Conservation (phyloP, 2,329 filamentous ascomycete species). For the Pseudogymnoascus pannorum region DNA sequence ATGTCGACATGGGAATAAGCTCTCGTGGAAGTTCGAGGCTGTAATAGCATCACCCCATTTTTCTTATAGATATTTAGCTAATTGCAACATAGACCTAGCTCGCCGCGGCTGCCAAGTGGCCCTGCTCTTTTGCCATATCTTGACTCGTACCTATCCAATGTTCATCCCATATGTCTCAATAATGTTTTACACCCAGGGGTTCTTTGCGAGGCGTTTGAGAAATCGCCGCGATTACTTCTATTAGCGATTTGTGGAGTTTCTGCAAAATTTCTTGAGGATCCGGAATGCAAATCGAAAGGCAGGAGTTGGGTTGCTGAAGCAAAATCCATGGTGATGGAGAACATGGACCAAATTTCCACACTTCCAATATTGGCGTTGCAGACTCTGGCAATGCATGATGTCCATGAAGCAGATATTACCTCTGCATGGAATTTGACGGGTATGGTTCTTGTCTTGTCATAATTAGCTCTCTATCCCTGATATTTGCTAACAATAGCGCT, state of each 20-base stretch:
- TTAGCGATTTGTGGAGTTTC: constrained; percentile 6
- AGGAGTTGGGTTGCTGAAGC: constrained; percentile 9
- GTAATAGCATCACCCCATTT: not conserved
- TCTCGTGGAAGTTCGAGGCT: not conserved
- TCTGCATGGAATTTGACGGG: constrained; percentile 11
- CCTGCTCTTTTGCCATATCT: constrained; percentile 3
- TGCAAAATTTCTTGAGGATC: constrained; percentile 8
- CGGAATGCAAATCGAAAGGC: not conserved
- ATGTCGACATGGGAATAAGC: not conserved
- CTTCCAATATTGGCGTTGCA: constrained; percentile 3
- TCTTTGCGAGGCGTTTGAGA: constrained; percentile 7
- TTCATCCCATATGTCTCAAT: constrained; percentile 9
- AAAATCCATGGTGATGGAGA: not conserved
- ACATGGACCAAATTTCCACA: constrained; percentile 4
- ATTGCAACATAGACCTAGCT: not conserved
- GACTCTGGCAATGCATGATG: not conserved
- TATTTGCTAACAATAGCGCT: not conserved
- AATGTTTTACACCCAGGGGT: constrained; percentile 8
- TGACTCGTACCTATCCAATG: constrained; percentile 9
- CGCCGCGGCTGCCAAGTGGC: not conserved
- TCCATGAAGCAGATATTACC: constrained; percentile 9
- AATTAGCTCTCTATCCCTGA: not conserved
- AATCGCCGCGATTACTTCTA: not conserved
- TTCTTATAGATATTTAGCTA: not conserved
- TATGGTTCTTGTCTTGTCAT: not conserved